Percentiles rank a stretch among this genome's conserved stretches.
Evolutionary conservation across 75 land plant species (phyloP).

Genomic region (Selaginella tamariscina): DNA sequence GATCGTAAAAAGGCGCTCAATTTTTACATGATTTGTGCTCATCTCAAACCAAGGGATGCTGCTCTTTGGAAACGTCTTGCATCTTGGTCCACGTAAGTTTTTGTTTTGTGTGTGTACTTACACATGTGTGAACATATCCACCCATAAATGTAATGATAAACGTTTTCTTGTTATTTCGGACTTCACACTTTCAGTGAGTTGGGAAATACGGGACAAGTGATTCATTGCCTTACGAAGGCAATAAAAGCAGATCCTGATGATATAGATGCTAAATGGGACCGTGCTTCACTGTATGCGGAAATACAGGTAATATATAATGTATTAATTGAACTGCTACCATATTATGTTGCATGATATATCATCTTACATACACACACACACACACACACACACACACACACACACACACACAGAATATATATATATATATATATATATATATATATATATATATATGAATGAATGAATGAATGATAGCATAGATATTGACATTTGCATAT

Average conservation of each 20-base stretch:
- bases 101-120: background rate
- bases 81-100: constrained; percentile 53
- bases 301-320: too few relatives aligned
- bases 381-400: too few relatives aligned
- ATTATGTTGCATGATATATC: too few relatives aligned
- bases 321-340: too few relatives aligned
- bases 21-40: constrained; percentile 80
- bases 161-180: background rate
- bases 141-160: too few relatives aligned
- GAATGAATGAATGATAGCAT: too few relatives aligned
- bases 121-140: too few relatives aligned
- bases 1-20: constrained; percentile 51
- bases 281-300: constrained; percentile 53
- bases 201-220: constrained; percentile 43
- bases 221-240: constrained; percentile 65
- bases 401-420: too few relatives aligned
- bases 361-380: too few relatives aligned
- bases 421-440: too few relatives aligned
- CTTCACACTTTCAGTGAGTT: background rate
- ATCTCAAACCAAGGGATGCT: constrained; percentile 57
- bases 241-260: constrained; percentile 76
- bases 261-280: constrained; percentile 45
- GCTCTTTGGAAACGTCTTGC: constrained; percentile 72
- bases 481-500: too few relatives aligned
- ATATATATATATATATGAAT: too few relatives aligned